Evolutionary conservation across 805 yeast genomes (phyloP).

Genomic region (Wickerhamiella brachini): DNA sequence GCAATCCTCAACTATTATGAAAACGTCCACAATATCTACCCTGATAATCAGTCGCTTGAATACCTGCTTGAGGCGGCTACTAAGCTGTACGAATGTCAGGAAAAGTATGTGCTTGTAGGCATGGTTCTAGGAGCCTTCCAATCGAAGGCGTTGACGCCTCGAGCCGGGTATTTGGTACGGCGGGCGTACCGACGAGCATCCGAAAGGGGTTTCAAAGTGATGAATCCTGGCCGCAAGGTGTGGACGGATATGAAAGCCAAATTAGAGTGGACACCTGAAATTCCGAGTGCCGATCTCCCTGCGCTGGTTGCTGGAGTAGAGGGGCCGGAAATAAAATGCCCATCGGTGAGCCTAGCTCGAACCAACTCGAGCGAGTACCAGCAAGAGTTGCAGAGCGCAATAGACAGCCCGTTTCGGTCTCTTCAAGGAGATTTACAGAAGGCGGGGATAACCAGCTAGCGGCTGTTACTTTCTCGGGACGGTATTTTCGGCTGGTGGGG

Average conservation of each 20-base stretch:
- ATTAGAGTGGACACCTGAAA: not conserved
- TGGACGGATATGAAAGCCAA: not conserved
- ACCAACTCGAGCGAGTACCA: not conserved
- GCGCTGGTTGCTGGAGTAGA: not conserved
- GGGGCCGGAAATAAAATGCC: not conserved
- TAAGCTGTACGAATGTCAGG: not conserved
- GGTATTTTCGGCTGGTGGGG: too few relatives aligned
- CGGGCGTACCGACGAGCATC: not conserved
- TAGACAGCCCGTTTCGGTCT: not conserved
- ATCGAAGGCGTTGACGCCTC: not conserved
- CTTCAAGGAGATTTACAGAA: not conserved
- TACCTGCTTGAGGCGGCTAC: conserved; percentile 8
- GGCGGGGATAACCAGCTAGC: too few relatives aligned
- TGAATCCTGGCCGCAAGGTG: not conserved
- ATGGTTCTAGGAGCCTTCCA: conserved; percentile 8
- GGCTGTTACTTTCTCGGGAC: too few relatives aligned
- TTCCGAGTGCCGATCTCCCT: not conserved
- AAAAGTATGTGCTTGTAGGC: conserved; percentile 8
- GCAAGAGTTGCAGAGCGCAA: not conserved
- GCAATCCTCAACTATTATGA: conserved; percentile 9
- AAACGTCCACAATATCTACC: not conserved
- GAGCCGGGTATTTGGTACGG: not conserved
- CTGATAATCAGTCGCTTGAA: conserved; percentile 9
- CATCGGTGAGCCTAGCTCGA: not conserved
- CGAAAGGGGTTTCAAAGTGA: not conserved